These are phyloP conservation scores for Cyberlindnera nakhonratchasimensis DNA, from an alignment of 805 yeast genomes.

Conservation along the genomic window DNA sequence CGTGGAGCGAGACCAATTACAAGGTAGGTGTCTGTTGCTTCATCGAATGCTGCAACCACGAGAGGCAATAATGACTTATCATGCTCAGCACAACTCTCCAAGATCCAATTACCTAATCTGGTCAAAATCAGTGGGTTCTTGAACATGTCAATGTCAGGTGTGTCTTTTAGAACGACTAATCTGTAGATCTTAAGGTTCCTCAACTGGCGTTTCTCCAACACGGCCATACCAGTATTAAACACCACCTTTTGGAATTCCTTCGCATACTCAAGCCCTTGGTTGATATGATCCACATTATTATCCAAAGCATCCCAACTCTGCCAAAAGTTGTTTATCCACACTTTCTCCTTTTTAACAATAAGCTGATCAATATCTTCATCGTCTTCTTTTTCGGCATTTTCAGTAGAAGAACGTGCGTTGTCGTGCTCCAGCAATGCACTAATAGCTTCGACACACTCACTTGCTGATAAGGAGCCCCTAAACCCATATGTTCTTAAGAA, in stretches of 20 bases:
- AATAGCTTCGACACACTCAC: constrained; percentile 87
- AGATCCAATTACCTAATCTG: constrained; percentile 85
- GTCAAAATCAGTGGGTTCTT: constrained; percentile 82
- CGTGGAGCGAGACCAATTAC: constrained; percentile 90
- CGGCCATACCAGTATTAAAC: constrained; percentile 85
- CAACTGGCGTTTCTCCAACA: constrained; percentile 76
- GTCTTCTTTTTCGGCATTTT: constrained; percentile 16
- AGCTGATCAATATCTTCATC: constrained; percentile 31
- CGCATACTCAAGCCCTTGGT: constrained; percentile 80
- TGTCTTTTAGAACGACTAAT: constrained; percentile 85
- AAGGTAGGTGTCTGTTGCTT: constrained; percentile 67
- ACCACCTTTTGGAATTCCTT: constrained; percentile 76
- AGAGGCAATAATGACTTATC: constrained; percentile 64
- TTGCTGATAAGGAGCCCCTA: constrained; percentile 83
- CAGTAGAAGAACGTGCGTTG: constrained; percentile 24
- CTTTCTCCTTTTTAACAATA: constrained; percentile 46
- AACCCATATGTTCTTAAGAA: constrained; percentile 84
- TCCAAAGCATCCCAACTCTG: constrained; percentile 62
- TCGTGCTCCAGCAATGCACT: constrained; percentile 80
- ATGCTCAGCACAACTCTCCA: constrained; percentile 87
- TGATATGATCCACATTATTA: constrained; percentile 46
- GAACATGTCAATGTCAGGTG: constrained; percentile 74
- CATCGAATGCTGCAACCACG: constrained; percentile 81
- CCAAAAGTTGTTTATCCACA: constrained; percentile 77
- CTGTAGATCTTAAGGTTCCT: constrained; percentile 78